phyloP scores from a whole-genome alignment of 2,329 filamentous ascomycete species.

The Blumeriella jaapii region DNA sequence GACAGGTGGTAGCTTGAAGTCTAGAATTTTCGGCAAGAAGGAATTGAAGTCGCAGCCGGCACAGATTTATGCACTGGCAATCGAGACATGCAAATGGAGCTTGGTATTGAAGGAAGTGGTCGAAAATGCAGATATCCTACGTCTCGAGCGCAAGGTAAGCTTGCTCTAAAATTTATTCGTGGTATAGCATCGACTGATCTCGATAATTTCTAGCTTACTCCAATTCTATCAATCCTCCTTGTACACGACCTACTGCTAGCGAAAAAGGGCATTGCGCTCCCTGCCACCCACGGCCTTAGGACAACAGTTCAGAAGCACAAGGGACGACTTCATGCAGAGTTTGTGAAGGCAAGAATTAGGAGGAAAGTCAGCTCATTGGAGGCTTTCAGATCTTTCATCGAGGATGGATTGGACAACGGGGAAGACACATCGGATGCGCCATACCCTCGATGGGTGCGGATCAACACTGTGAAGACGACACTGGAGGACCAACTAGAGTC shows the following conservation, averaged over 20 bases:
- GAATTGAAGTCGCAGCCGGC: constrained; percentile 64
- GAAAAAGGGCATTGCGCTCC: constrained; percentile 72
- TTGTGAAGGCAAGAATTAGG: constrained; percentile 67
- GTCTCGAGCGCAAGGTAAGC: constrained; percentile 70
- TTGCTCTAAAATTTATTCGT: too few species aligned
- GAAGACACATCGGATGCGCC: constrained; percentile 25
- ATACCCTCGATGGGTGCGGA: constrained; percentile 83
- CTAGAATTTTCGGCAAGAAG: constrained; percentile 66
- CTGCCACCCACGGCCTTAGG: constrained; percentile 66
- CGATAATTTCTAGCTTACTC: constrained; percentile 54
- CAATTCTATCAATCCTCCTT: constrained; percentile 67
- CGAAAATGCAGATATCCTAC: constrained; percentile 64
- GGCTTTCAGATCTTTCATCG: constrained; percentile 48
- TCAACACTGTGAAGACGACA: constrained; percentile 68
- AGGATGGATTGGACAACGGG: constrained; percentile 37
- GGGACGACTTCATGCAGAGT: constrained; percentile 66
- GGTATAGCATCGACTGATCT: background rate
- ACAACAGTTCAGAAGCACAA: constrained; percentile 70
- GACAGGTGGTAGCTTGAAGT: constrained; percentile 77
- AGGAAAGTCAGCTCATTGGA: constrained; percentile 58
- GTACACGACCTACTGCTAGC: constrained; percentile 77
- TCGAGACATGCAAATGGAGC: constrained; percentile 88
- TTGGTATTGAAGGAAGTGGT: constrained; percentile 78
- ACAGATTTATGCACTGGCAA: constrained; percentile 77
- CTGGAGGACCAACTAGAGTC: constrained; percentile 60